phyloP scores from a whole-genome alignment of 2,329 filamentous ascomycete species.

The Pseudocercospora pini-densiflorae region DNA sequence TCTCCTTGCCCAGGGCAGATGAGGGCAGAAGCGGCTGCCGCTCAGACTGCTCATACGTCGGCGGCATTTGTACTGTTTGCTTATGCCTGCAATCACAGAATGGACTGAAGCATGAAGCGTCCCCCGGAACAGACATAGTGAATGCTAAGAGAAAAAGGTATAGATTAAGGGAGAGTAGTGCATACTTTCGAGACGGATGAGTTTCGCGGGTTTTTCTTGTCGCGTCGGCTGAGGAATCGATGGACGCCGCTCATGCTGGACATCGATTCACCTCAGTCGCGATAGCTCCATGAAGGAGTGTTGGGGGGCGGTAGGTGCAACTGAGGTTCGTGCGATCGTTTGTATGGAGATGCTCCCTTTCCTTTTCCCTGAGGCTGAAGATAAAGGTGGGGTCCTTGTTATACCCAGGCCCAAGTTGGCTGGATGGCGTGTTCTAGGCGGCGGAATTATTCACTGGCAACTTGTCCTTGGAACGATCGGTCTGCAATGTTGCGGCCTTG shows the following conservation, averaged over 20 bases:
- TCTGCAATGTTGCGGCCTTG: not conserved
- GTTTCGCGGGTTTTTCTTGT: slow-evolving; percentile 52
- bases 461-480: not conserved
- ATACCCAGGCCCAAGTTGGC: not conserved
- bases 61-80: not conserved
- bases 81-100: slow-evolving; percentile 2
- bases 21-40: not conserved
- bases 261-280: slow-evolving; percentile 4
- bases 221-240: slow-evolving; percentile 72
- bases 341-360: not conserved
- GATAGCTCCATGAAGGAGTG: slow-evolving; percentile 14
- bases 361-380: slow-evolving; percentile 10
- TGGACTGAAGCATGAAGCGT: not conserved
- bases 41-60: not conserved
- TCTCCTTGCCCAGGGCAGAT: not conserved
- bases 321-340: not conserved
- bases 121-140: not conserved
- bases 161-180: slow-evolving; percentile 9
- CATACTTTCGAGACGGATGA: slow-evolving; percentile 31
- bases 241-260: slow-evolving; percentile 57
- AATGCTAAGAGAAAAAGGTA: slow-evolving; percentile 9
- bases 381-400: not conserved
- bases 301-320: not conserved
- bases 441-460: not conserved
- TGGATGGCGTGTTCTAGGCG: slow-evolving; percentile 2